Base-by-base conservation (phyloP, 257 asterid species). In the Cinchona pubescens region DNA sequence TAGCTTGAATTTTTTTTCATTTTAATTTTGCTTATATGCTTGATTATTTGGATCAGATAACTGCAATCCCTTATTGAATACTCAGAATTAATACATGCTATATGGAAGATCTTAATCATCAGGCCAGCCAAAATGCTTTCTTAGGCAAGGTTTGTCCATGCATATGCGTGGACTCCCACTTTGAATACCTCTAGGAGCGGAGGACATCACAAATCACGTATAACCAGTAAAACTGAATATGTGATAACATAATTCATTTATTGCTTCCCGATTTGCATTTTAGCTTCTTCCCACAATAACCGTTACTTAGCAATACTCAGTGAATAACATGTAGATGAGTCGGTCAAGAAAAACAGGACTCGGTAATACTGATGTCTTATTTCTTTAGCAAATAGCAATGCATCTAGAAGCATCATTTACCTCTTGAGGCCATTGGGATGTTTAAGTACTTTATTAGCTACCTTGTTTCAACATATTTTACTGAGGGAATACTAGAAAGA, bases 401-500 rank as follows among this genome's bases (percentile, higher is more conserved):
- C 58, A 19, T 56, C 32, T 7, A 56, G 14, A 56, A n/a, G 32
- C 62, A n/a, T 30, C 32, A 56, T 48, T 64, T 19, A 34, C 40
- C 43, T 48, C 23, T 49, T 37, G 62, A 70, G 71, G 38, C 66
- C 79, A 65, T 16, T 37, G 35, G 66, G 56, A 37, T 32, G 15
- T 32, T 53, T 66, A 61, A 64, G 48, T 75, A 37, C 30, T 66
- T 18, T n/a, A 51, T 21, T 75, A 68, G 23, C 56, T 25, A 51
- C 35, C 32, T 48, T 75, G n/a, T n/a, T n/a, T 65, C 62, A 40
- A 58, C 53, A 75, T n/a, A n/a, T 58, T 75, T 18, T 43, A 7
- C 43, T 65, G 51, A 7, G 66, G 63, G n/a, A 53, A 51, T 59
- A 53, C 29, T 62, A 65, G 73, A 51, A 25, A 71, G n/a, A n/a